These are phyloP conservation scores for Xylaria curta DNA, from an alignment of 495 filamentous ascomycete genomes.

Conservation along the genomic window DNA sequence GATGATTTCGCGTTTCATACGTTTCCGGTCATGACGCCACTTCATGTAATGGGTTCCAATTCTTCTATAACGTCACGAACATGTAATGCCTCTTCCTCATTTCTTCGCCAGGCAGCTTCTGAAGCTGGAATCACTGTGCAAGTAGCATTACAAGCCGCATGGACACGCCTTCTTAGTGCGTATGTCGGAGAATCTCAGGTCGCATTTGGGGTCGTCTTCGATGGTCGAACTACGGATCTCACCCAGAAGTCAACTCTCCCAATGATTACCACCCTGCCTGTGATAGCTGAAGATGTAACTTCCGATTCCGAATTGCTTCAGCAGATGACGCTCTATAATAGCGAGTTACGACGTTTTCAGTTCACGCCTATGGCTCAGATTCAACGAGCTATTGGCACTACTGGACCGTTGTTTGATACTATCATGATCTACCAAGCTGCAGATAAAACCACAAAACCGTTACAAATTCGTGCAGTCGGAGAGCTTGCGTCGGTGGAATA, in stretches of 20 bases:
- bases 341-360: constrained; percentile 67
- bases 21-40: constrained; percentile 74
- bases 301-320: constrained; percentile 62
- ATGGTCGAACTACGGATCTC: constrained; percentile 65
- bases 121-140: constrained; percentile 69
- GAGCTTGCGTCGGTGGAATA: constrained; percentile 61
- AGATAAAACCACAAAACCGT: neutral
- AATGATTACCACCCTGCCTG: constrained; percentile 75
- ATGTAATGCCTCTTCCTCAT: constrained; percentile 44
- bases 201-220: constrained; percentile 76
- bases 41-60: constrained; percentile 47
- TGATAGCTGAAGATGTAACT: constrained; percentile 55
- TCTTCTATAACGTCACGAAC: constrained; percentile 48
- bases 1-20: constrained; percentile 60
- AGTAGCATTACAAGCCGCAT: constrained; percentile 74
- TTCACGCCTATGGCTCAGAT: constrained; percentile 70
- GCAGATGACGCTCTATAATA: constrained; percentile 66
- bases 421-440: constrained; percentile 73
- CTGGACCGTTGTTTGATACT: constrained; percentile 75
- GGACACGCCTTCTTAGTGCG: constrained; percentile 70
- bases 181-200: constrained; percentile 74
- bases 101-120: constrained; percentile 61
- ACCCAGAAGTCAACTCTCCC: constrained; percentile 68
- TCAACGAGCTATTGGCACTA: constrained; percentile 67
- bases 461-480: constrained; percentile 39